Evolutionary conservation across 805 yeast species (phyloP), one percentile per base, ranked within the genome.

Genomic region (Pichia gijzeniarum): DNA sequence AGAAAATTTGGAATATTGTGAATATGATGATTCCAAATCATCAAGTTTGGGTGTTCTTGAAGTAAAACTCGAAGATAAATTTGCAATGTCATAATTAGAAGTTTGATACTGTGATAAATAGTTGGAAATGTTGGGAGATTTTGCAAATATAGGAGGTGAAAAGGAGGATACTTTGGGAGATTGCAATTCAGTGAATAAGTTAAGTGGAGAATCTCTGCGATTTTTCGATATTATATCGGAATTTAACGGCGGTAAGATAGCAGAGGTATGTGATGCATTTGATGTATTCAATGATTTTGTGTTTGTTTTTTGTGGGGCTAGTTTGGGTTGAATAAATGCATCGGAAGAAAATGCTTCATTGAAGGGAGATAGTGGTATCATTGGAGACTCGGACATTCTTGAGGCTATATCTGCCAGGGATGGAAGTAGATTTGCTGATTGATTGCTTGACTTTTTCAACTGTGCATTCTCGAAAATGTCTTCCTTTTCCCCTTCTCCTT

Each of bases 391-490:
- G 6, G 58, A 44, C 2, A 38, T 53, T 35, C 48, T 50, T 3
- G 61, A 49, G 4, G 60, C 55, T 7, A 51, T 52, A 19, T 49
- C 52, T 1, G 56, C 57, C 18, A 55, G 39, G 4, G 61, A 55
- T 21, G 46, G 45, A 0, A 55, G 35, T 19, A 2, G 38, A 38
- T 3, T 40, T 32, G 16, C 35, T 13, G 20, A 27, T 14, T 38
- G 27, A 21, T 22, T 38, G 17, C 8, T 25, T 25, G 28, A 25
- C 6, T 25, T 25, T 25, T 25, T 25, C 28, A n/a, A n/a, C n/a
- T n/a, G n/a, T n/a, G n/a, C n/a, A n/a, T n/a, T 25, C 9, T 25
- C 9, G 28, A 10, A 25, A 25, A 25, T 25, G 28, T 25, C 28
- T 7, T 25, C 9, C 10, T 25, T 10, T 25, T 25, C 28, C 28